A percentile compares a stretch with the other conserved stretches of the same genome.
These are phyloP conservation scores for Cyclotella cryptica DNA, from an alignment of 108 stramenopile species.

Conservation along the genomic window DNA sequence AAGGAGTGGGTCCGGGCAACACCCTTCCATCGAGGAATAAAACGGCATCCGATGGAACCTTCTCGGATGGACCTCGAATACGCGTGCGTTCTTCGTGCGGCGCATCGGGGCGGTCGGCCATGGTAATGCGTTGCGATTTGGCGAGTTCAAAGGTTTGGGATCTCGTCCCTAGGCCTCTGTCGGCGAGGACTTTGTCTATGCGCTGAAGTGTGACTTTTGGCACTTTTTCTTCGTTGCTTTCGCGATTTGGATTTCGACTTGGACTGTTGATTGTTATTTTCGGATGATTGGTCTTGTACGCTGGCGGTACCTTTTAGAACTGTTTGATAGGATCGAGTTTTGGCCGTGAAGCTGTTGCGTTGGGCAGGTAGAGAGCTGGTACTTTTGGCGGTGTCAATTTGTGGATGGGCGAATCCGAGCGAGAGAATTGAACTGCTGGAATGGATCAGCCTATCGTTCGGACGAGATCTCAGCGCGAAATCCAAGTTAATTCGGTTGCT, in stretches of 20 bases:
- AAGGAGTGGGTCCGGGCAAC: conserved; percentile 66
- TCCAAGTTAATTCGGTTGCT: too few relatives aligned
- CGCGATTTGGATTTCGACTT: conserved; percentile 14
- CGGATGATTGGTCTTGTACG: not conserved
- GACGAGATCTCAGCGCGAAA: too few relatives aligned
- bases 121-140: conserved; percentile 67
- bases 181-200: conserved; percentile 82
- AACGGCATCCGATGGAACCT: conserved; percentile 63
- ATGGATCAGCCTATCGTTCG: too few relatives aligned
- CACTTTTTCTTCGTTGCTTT: conserved; percentile 26
- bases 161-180: conserved; percentile 75
- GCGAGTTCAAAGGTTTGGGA: conserved; percentile 73
- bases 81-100: conserved; percentile 39
- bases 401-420: too few relatives aligned
- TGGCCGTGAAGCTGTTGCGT: not conserved
- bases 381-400: too few relatives aligned
- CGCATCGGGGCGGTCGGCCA: conserved; percentile 16
- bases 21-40: conserved; percentile 76
- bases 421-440: too few relatives aligned
- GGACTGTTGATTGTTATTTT: not conserved
- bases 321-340: not conserved
- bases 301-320: not conserved
- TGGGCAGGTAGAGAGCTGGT: not conserved
- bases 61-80: conserved; percentile 66
- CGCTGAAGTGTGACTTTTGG: conserved; percentile 48